Base-by-base conservation (phyloP, 2,329 filamentous ascomycete genomes). In the Monosporascus sp. region DNA sequence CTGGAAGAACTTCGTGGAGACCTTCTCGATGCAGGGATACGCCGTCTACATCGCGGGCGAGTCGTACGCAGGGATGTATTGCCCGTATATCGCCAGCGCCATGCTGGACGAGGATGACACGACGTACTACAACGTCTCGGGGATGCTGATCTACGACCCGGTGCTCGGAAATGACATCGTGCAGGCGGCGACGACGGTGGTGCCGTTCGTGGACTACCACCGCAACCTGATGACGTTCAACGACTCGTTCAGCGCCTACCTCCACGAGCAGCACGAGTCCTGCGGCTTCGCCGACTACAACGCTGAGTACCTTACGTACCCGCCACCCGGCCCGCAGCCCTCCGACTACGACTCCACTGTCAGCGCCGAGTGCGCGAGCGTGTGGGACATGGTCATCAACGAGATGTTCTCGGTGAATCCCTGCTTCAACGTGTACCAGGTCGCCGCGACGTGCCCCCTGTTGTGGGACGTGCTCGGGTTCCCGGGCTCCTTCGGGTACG, bases 371-470 rank as follows among this genome's bases (percentile, higher is more conserved):
- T 88, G 85, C 64, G 75, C 70, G 54, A 70, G 73, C 52, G 62
- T 85, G 11, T 85, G 77, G 65, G 67, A 74, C 55, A 69, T 77
- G 18, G 79, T 88, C 48, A 72, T 71, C 60, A 47, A 60, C 11
- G 65, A 78, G 9, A 84, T 80, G 31, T 58, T 73, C 1, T 69
- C 70, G 25, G 60, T 65, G 37, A 89, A 90, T 70, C 85, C 87
- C 0, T 90, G 87, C 71, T 90, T 85, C 69, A 80, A 88, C 64
- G 72, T 87, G 18, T 89, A 89, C 69, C 78, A 84, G 51, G 77
- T 89, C 17, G 81, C 80, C 5, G 82, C 79, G 7, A 87, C 82
- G 9, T 89, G 87, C 65, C 86, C 87, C 1, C 60, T 86, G 2
- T 74, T 84, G 1, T 88, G 83, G 82, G 84, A 89, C 58, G 79